phyloP scores from a whole-genome alignment of 495 filamentous ascomycete genomes.

The Penicillium paxilli region DNA sequence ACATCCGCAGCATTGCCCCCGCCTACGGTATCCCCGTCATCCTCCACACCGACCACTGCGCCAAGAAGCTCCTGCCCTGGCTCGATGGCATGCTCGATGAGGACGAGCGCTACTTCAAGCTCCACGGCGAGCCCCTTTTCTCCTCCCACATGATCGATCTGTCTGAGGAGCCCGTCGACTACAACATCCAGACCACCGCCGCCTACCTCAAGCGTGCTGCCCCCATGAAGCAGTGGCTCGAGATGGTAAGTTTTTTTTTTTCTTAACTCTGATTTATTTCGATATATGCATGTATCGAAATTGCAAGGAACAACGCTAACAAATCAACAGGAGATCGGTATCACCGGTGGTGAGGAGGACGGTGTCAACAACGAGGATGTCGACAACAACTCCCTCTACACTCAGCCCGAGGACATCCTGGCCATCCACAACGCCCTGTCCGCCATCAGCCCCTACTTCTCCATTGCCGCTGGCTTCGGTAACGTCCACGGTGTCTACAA shows the following conservation, averaged over 20 bases:
- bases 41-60: conserved; percentile 91
- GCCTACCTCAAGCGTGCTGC: conserved; percentile 87
- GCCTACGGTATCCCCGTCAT: conserved; percentile 88
- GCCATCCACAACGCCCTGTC: conserved; percentile 80
- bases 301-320: conserved; percentile 2
- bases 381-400: conserved; percentile 96
- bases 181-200: conserved; percentile 88
- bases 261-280: not conserved
- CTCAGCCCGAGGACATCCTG: conserved; percentile 93
- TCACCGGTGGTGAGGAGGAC: conserved; percentile 95
- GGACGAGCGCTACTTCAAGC: conserved; percentile 91
- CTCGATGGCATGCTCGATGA: conserved; percentile 92
- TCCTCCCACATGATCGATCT: conserved; percentile 97
- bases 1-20: conserved; percentile 86
- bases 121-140: conserved; percentile 90
- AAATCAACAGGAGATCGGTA: conserved; percentile 72
- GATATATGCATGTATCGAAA: too few species aligned
- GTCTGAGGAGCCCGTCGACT: conserved; percentile 81
- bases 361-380: conserved; percentile 72
- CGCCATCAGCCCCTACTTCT: conserved; percentile 89
- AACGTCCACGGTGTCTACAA: conserved; percentile 99
- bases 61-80: conserved; percentile 94
- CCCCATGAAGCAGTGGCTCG: conserved; percentile 97
- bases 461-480: conserved; percentile 96
- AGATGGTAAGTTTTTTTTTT: conserved; percentile 70